Conservation (phyloP, 2,329 filamentous ascomycete species). For the Fusarium staphyleae region DNA sequence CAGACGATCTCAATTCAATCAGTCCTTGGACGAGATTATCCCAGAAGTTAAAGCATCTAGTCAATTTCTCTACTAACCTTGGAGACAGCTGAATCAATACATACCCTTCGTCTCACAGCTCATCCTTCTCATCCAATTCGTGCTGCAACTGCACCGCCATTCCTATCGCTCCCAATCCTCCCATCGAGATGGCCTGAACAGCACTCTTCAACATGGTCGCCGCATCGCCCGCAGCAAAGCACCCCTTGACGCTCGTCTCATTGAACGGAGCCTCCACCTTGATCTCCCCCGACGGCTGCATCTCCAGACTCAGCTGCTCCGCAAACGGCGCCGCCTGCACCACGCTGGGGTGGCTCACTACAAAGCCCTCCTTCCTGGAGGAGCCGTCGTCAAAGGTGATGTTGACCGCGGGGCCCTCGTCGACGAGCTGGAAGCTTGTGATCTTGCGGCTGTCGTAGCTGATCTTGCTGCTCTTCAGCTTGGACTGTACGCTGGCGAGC, state of each 20-base stretch:
- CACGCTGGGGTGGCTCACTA: constrained; percentile 49
- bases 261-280: constrained; percentile 53
- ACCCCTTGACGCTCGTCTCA: constrained; percentile 57
- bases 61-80: too few species aligned
- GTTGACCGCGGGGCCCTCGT: constrained; percentile 40
- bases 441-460: constrained; percentile 48
- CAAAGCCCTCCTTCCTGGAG: constrained; percentile 48
- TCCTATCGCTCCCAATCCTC: constrained; percentile 40
- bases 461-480: constrained; percentile 46
- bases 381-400: constrained; percentile 52
- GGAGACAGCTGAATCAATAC: too few species aligned
- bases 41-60: too few species aligned
- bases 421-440: constrained; percentile 40
- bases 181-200: constrained; percentile 41
- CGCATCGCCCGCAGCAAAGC: constrained; percentile 63
- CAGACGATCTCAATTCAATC: too few species aligned
- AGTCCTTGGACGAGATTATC: too few species aligned
- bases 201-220: constrained; percentile 44
- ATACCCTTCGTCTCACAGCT: constrained; percentile 24
- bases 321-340: constrained; percentile 52
- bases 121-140: constrained; percentile 41
- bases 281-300: constrained; percentile 53
- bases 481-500: constrained; percentile 37
- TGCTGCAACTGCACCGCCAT: constrained; percentile 38
- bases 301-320: constrained; percentile 53